Base-by-base conservation (phyloP, 2,329 filamentous ascomycete genomes). In the Exophiala bonariae region DNA sequence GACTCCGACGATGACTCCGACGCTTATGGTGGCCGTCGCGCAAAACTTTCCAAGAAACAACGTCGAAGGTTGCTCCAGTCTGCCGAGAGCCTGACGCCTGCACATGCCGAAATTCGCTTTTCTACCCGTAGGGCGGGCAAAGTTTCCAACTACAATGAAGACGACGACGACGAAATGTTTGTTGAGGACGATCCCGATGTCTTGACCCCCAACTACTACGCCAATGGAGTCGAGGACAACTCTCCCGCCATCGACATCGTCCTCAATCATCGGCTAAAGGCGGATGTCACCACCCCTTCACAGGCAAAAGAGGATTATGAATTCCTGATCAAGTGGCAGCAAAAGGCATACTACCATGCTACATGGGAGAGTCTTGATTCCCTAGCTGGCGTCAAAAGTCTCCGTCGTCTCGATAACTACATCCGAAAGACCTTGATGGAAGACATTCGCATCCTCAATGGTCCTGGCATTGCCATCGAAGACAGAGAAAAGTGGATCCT, bases 321-420 rank as follows among this genome's bases (percentile, higher is more conserved):
- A 62, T 99, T 82, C 60, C 76, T 81, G 58, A 90, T 99, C 69
- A 99, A 99, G 73, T 99, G 95, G 93, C 89, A 96, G 68, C 89
- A 86, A 57, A 89, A 90, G 68, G 95, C 93, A 9, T 90, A 99
- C 65, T 85, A 95, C 59, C 93, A 99, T 72, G 88, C 95, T 47
- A 95, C 90, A 0, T 99, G 93, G 92, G 91, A 97, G 68, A 85
- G 83, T 0, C 85, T 85, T 49, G 83, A 88, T 45, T 80, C 76
- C 16, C 80, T 96, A 20, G 78, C 82, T 18, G 80, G 83, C n/a
- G 86, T 85, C 63, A 88, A 89, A 53, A 92, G 93, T 51, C 85
- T 86, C 57, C 87, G 91, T 39, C 90, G 91, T 49, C 78, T 99
- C 6, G 93, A 97, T 63, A 99, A 99, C 66, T 99, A 97, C 72